These are phyloP conservation scores for Staphylotrichum tortipilum DNA, from an alignment of 495 filamentous ascomycete species.

Conservation along the genomic window DNA sequence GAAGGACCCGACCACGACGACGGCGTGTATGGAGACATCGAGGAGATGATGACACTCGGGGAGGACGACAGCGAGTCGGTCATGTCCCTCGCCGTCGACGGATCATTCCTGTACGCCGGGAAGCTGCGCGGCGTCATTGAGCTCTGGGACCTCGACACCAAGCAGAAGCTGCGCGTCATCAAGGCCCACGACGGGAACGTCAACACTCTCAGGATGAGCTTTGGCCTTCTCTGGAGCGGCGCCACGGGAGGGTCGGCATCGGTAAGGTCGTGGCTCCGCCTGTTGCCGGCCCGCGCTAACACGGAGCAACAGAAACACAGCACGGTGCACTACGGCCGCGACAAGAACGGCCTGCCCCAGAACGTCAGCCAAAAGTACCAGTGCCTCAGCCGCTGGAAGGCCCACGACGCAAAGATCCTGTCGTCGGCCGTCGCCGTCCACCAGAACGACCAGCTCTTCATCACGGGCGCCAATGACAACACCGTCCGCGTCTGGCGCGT, in stretches of 20 bases:
- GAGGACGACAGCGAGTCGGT: slow-evolving; percentile 75
- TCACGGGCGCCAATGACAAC: slow-evolving; percentile 93
- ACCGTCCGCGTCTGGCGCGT: slow-evolving; percentile 84
- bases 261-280: slow-evolving; percentile 40
- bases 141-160: slow-evolving; percentile 93
- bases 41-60: slow-evolving; percentile 57
- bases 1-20: slow-evolving; percentile 22
- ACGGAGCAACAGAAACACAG: slow-evolving; percentile 42
- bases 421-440: slow-evolving; percentile 69
- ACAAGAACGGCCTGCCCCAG: slow-evolving; percentile 38
- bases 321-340: slow-evolving; percentile 47
- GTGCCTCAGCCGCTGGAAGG: slow-evolving; percentile 71
- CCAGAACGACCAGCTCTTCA: slow-evolving; percentile 63
- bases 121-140: slow-evolving; percentile 84
- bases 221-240: slow-evolving; percentile 76
- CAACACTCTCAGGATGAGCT: slow-evolving; percentile 73
- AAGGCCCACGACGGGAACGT: slow-evolving; percentile 74
- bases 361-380: slow-evolving; percentile 88
- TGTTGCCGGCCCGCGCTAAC: slow-evolving; percentile 1
- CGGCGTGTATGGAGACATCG: slow-evolving; percentile 41
- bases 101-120: slow-evolving; percentile 83
- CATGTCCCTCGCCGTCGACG: slow-evolving; percentile 73
- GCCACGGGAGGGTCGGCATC: slow-evolving; percentile 70
- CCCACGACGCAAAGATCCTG: slow-evolving; percentile 76
- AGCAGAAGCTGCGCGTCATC: slow-evolving; percentile 77